Base-by-base conservation (phyloP, 2,329 filamentous ascomycete genomes). In the Sclerotiophoma versabilis region DNA sequence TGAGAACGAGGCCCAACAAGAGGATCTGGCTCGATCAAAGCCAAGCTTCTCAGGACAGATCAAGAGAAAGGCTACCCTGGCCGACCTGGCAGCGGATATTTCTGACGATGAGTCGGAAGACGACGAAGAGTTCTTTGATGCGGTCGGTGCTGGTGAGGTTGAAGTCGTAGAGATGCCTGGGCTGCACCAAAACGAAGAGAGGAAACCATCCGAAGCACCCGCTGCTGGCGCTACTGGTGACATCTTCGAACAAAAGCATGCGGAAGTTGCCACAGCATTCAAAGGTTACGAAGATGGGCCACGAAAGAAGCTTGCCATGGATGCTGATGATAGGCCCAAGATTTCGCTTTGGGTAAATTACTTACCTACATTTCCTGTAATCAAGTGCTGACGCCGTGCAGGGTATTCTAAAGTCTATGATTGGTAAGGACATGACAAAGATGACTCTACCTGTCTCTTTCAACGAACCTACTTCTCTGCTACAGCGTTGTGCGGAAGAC, bases 351-450 rank as follows among this genome's bases (percentile, higher is more conserved):
- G 95, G 95, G 93, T 96, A 84, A 39, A 60, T 50, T 15, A 25
- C 30, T 12, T 14, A 33, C 8, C 47, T 47, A 48, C 32, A 45
- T 22, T 14, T 5, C 19, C 27, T 5, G 10, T n/a, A 3, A 1
- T 10, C 10, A 5, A 19, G n/a, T 44, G 48, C 72, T 77, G 56
- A 77, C 60, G 9, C 10, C 29, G 1, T 25, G 20, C 1, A 97
- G 93, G 89, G 90, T 63, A 97, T 99, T 65, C 80, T 99, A 60
- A 99, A 98, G 79, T 98, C 93, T 19, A 98, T 99, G 95, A 96
- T 99, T 76, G 95, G 95, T 60, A 98, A 99, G 75, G 95, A 99
- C 72, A 98, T 99, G 95, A 98, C 95, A 30, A 98, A 96, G 80
- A 99, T 99, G 93, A 98, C 95, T 0, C 80, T 99, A 17, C 95